Evolutionary conservation across 768 basidiomycete genomes (phyloP), one percentile per base, ranked within the genome.

Genomic region (Mrakia frigida): DNA sequence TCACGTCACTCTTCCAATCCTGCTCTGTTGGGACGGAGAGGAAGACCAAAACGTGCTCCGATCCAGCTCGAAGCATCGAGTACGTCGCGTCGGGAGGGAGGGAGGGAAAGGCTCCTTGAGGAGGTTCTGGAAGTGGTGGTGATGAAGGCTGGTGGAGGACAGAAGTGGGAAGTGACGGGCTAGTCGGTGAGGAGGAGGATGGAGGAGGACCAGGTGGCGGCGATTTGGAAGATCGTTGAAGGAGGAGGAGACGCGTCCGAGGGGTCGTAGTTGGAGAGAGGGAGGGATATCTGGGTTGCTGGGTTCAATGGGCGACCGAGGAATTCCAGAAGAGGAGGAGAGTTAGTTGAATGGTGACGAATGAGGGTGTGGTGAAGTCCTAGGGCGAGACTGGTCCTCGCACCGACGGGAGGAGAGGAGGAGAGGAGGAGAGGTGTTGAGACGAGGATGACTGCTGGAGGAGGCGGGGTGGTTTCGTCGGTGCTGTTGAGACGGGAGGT

Each of bases 1-100:
- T 98, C 95, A 96, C 98, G 0, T 95, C 96, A 92, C 95, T 97
- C 0, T 89, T 91, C 88, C 89, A 92, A 0, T 94, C 33, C 61
- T 63, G 28, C 61, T 33, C 18, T 31, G 14, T 69, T 10, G 70
- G 74, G 31, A 63, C 61, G n/a, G 4, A 56, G 0, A 81, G 70
- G 3, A 82, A 50, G n/a, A 83, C 80, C 11, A 97, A 83, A 4
- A 92, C 87, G 83, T 98, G 94, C 82, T 98, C 95, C 21, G 74
- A 74, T 0, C 74, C 74, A 6, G 74, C 56, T 9, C 56, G 28
- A 23, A 60, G 33, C 14, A n/a, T 33, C n/a, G 28, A 9, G n/a
- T 63, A 6, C n/a, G 61, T 6, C 14, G 18, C 61, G 11, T 9
- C n/a, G 18, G 28, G 6, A 6, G 61, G 61, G 6, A 63, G 61